Evolutionary conservation across 805 yeast species (phyloP), one percentile per base, ranked within the genome.

Genomic region (Saccharomycopsis sp.): DNA sequence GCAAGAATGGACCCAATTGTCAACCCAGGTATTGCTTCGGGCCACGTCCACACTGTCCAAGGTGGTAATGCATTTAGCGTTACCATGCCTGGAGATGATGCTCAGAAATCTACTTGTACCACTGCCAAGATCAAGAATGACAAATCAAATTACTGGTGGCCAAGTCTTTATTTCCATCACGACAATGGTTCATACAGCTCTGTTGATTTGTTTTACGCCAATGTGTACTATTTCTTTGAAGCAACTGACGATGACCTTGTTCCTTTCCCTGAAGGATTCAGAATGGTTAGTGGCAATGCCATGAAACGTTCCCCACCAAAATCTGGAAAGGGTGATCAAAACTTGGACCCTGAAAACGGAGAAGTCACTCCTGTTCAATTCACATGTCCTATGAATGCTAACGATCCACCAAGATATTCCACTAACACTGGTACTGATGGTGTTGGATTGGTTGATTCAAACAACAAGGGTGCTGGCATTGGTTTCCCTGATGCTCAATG

Each of bases 241-340:
- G 31, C 42, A 12, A 33, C 42, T 13, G 42, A 39, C 19, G 42
- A 39, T 39, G 39, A 32, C 18, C 16, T 39, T 34, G 39, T 33
- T 17, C 21, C 42, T 8, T 39, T 39, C 42, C 42, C 42, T 33
- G 37, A 20, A 20, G 42, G 42, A 17, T 34, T 39, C 19, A 20
- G 39, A 32, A 39, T 39, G 42, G 39, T 39, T 15, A 39, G 42
- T 34, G 42, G 42, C n/a, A 19, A 39, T 17, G 42, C 42, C 10
- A 34, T 33, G 39, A 39, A 17, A 13, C 27, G 42, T 8, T 33
- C 32, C 10, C 42, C 42, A 20, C 27, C 27, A 25, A 15, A 29
- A 20, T 18, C 39, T 20, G 33, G 33, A 6, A 36, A 36, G 5
- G 42, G 42, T 9, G 30, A 15, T 13, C 12, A 16, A 12, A 34